Percentiles rank a stretch among this genome's conserved stretches.
phyloP scores from a whole-genome alignment of 2,329 filamentous ascomycete genomes.

The Alternaria gaisen region DNA sequence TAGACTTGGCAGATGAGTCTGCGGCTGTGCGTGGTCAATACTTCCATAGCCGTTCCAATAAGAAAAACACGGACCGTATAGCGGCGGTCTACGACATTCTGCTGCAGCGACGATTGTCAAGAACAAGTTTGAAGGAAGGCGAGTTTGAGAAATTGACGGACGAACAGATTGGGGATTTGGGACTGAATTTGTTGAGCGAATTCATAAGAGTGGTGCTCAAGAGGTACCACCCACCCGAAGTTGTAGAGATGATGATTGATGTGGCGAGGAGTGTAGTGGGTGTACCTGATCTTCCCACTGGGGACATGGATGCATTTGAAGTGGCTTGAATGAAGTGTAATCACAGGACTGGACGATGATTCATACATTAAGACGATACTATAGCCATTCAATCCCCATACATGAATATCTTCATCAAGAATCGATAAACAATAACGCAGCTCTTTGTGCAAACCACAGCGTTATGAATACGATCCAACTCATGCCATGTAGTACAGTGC shows the following conservation, averaged over 20 bases:
- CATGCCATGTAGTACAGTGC: not conserved
- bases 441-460: not conserved
- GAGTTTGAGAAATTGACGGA: constrained; percentile 24
- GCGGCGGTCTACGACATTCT: constrained; percentile 31
- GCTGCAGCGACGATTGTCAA: constrained; percentile 24
- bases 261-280: constrained; percentile 37
- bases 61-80: constrained; percentile 25
- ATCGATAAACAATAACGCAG: not conserved
- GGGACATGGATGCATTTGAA: constrained; percentile 43
- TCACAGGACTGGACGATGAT: not conserved
- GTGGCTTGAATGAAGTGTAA: constrained; percentile 19
- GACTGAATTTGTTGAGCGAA: constrained; percentile 43
- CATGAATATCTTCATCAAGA: not conserved
- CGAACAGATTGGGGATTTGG: constrained; percentile 35
- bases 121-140: constrained; percentile 26
- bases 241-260: constrained; percentile 44
- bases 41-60: constrained; percentile 24
- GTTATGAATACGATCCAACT: not conserved
- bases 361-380: not conserved
- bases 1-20: constrained; percentile 31
- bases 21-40: constrained; percentile 18
- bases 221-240: constrained; percentile 29
- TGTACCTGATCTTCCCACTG: constrained; percentile 37
- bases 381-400: not conserved
- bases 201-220: constrained; percentile 43